Evolutionary conservation across 2,329 filamentous ascomycete species (phyloP).

Genomic region (Penicillium sp.): DNA sequence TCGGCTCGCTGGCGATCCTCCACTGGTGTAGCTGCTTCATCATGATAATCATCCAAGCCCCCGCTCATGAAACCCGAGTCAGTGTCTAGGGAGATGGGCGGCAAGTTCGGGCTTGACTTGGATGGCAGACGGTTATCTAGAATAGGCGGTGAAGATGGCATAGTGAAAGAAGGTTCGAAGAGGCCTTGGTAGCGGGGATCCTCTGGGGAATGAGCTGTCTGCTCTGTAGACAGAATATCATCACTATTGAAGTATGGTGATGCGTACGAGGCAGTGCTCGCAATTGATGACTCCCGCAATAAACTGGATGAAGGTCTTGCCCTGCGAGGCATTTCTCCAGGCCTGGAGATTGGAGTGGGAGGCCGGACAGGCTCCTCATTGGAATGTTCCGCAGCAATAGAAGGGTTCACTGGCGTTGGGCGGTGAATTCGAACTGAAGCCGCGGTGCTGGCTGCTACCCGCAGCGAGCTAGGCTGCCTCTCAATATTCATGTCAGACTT

Average conservation of each 20-base stretch:
- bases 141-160: constrained; percentile 86
- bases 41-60: constrained; percentile 65
- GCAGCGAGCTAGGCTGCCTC: constrained; percentile 70
- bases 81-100: constrained; percentile 53
- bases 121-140: constrained; percentile 63
- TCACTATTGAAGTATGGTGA: constrained; percentile 44
- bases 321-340: constrained; percentile 31
- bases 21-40: constrained; percentile 45
- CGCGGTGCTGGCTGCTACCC: constrained; percentile 86
- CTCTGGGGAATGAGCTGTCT: constrained; percentile 50
- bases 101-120: constrained; percentile 75
- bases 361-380: constrained; percentile 48
- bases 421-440: constrained; percentile 82
- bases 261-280: constrained; percentile 38
- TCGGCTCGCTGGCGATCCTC: constrained; percentile 23
- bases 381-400: constrained; percentile 31
- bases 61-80: constrained; percentile 87
- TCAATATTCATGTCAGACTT: constrained; percentile 66
- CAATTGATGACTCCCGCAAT: constrained; percentile 61
- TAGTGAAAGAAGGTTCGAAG: constrained; percentile 70
- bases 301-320: constrained; percentile 48
- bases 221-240: constrained; percentile 42
- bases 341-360: constrained; percentile 45
- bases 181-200: constrained; percentile 50
- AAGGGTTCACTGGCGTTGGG: constrained; percentile 57